Base-by-base conservation (phyloP, 129 eudicot species). In the Flaveria linearis region DNA sequence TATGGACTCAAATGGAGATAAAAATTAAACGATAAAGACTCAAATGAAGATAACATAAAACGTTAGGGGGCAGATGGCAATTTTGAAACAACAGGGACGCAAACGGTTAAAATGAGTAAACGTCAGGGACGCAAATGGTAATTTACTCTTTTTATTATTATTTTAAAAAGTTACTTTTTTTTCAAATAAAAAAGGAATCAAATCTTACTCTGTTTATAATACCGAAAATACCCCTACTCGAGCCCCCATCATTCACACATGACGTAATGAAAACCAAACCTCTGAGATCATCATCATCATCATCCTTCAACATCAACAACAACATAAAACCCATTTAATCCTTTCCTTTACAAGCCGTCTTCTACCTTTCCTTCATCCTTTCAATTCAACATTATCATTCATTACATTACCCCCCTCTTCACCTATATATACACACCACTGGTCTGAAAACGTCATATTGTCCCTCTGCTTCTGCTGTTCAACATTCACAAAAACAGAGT, bases 261-360 rank as follows among this genome's bases (percentile, higher is more conserved):
- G 93, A 91, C 93, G 87, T 90, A 86, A 88, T 84, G 85, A 70
- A 80, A 78, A 63, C 70, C 77, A 79, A 88, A 85, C 81, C 62
- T 67, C 75, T 77, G 79, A 80, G 39, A 30, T 30, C 4, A 30
- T 30, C 39, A 33, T 77, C 74, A 76, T 85, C 82, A 84, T 88
- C 76, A 86, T 84, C 71, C 76, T 76, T 61, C 70, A 69, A 36
- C 68, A 86, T 2, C 30, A 28, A 25, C 26, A 25, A 25, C 26
- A 25, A 25, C 26, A 25, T 25, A 25, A 25, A 28, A 3, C 75
- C 70, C 84, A 82, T 83, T 88, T 79, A 81, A 88, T 84, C 83
- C 89, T 82, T 80, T 77, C 84, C 96, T 88, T 62, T 79, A 69
- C 83, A 78, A 88, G 90, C 96, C 97, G 90, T 87, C 95, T 89